These are phyloP conservation scores for Penicillium freii DNA, from an alignment of 2,329 filamentous ascomycete species.

Conservation along the genomic window DNA sequence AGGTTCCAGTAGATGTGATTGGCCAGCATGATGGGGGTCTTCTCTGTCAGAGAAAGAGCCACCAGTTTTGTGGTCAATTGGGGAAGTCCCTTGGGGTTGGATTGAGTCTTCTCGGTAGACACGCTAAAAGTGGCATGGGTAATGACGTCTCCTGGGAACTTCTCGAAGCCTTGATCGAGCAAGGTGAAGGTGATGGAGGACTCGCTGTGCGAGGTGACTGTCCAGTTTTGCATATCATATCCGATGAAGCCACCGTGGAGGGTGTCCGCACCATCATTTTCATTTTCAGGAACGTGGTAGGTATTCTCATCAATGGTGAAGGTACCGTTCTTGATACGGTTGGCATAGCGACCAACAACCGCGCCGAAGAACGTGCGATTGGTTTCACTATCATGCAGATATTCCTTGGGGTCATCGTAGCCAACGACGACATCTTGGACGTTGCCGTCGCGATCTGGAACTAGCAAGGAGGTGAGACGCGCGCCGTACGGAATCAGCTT, in stretches of 20 bases:
- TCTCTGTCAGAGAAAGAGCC: constrained; percentile 45
- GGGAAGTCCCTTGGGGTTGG: constrained; percentile 43
- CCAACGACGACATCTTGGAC: constrained; percentile 52
- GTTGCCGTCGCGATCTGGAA: constrained; percentile 52
- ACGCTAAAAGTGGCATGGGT: constrained; percentile 49
- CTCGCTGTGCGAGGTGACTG: constrained; percentile 42
- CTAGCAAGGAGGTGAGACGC: constrained; percentile 47
- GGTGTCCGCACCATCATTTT: constrained; percentile 51
- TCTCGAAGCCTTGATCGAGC: constrained; percentile 43
- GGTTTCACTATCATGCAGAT: constrained; percentile 47
- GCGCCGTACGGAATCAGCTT: constrained; percentile 51
- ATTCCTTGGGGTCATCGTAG: constrained; percentile 48
- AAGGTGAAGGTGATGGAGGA: constrained; percentile 49
- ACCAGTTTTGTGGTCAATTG: constrained; percentile 47
- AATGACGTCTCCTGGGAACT: constrained; percentile 49
- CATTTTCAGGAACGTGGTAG: constrained; percentile 52
- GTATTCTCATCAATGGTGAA: constrained; percentile 50
- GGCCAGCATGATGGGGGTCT: constrained; percentile 51
- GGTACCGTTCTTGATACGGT: constrained; percentile 57
- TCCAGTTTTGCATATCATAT: constrained; percentile 52
- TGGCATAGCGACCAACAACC: constrained; percentile 53
- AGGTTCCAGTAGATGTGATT: constrained; percentile 55
- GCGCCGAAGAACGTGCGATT: constrained; percentile 51
- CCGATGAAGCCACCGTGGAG: constrained; percentile 52
- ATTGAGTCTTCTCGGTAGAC: constrained; percentile 33